A percentile compares a stretch with the other conserved stretches of the same genome.
These are phyloP conservation scores for Lepiota subincarnata DNA, from an alignment of 768 basidiomycete species.

Conservation along the genomic window DNA sequence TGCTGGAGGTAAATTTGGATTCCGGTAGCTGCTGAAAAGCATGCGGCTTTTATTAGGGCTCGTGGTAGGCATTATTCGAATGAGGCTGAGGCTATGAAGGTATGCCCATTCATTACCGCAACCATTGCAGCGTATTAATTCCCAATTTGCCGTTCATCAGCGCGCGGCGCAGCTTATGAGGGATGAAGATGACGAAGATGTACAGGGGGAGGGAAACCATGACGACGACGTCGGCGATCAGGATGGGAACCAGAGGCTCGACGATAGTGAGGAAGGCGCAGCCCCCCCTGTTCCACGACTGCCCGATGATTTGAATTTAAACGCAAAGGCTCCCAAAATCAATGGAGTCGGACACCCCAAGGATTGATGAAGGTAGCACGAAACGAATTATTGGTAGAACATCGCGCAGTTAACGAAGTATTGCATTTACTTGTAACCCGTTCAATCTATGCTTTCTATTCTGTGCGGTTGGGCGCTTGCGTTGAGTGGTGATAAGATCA, in stretches of 20 bases:
- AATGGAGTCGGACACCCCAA: conserved; percentile 25
- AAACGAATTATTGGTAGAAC: too few species aligned
- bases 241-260: conserved; percentile 2
- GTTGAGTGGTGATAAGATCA: conserved; percentile 1
- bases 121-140: conserved; percentile 3
- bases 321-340: conserved; percentile 15
- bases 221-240: conserved; percentile 24
- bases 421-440: not conserved
- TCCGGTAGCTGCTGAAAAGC: conserved; percentile 68
- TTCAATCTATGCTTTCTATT: not conserved
- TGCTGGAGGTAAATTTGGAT: not conserved
- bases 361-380: not conserved
- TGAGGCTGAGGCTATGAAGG: conserved; percentile 93
- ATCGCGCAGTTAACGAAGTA: not conserved
- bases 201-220: conserved; percentile 18
- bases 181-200: conserved; percentile 53
- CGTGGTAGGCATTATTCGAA: conserved; percentile 86
- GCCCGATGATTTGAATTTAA: not conserved
- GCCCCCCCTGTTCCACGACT: conserved; percentile 8
- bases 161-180: conserved; percentile 61
- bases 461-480: not conserved
- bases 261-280: not conserved
- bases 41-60: conserved; percentile 76
- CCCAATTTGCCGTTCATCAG: conserved; percentile 30
- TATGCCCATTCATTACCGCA: conserved; percentile 21